Conservation (phyloP, 2,329 filamentous ascomycete genomes). For the Neonectria punicea region DNA sequence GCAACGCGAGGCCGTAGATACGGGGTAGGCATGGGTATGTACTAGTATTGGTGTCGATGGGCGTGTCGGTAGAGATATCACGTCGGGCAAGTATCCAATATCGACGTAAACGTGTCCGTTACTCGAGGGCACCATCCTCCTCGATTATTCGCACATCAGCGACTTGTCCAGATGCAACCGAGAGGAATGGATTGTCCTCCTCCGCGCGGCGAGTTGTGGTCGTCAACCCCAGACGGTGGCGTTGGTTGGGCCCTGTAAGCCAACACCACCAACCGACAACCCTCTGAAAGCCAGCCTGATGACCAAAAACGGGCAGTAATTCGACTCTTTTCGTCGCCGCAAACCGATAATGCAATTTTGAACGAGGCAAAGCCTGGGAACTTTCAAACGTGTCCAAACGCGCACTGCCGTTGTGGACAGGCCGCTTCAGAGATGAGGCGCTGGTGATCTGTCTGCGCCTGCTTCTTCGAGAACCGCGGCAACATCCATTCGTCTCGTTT, state of each 20-base stretch:
- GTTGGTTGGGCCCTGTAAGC: constrained; percentile 9
- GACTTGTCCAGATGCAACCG: background rate
- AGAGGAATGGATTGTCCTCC: background rate
- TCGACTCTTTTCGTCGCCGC: background rate
- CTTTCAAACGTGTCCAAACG: background rate
- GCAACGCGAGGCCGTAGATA: background rate
- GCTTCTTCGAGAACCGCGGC: background rate
- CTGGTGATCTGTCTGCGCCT: background rate
- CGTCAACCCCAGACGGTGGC: constrained; percentile 6
- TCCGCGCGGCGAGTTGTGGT: background rate
- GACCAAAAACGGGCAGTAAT: background rate
- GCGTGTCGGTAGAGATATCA: background rate
- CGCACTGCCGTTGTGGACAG: background rate
- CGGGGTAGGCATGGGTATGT: background rate
- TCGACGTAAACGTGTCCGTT: too few relatives aligned
- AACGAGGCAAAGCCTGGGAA: background rate
- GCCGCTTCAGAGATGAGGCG: background rate
- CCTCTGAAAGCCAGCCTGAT: background rate
- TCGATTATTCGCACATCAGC: background rate
- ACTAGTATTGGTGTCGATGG: background rate
- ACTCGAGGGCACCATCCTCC: background rate
- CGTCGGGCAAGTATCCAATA: background rate
- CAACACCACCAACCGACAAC: constrained; percentile 13
- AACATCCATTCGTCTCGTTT: background rate
- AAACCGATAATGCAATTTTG: too few relatives aligned